Evolutionary conservation across 106 monocot genomes (phyloP).

Genomic region (Alisma plantagoaquatica): DNA sequence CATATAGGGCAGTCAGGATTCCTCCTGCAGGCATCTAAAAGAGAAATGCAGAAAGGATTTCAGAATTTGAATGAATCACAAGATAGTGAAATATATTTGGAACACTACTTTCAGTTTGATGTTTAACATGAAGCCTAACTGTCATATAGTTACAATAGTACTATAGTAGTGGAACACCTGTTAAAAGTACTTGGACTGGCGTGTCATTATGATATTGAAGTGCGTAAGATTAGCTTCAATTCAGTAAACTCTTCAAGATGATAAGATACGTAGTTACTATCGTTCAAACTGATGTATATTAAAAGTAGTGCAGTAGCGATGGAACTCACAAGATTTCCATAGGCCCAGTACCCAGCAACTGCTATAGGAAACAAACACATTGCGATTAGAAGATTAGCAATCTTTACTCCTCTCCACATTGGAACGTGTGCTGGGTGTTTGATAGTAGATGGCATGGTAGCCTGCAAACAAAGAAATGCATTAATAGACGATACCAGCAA

Average conservation of each 20-base stretch:
- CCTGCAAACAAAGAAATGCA: conserved; percentile 25
- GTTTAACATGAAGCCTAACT: no score
- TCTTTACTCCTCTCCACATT: conserved; percentile 96
- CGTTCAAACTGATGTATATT: no score
- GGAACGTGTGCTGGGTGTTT: conserved; percentile 95
- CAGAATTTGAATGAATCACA: not conserved
- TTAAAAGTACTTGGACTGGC: no score
- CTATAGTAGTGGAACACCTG: no score
- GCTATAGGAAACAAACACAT: conserved; percentile 88
- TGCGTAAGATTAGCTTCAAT: no score
- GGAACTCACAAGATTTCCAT: conserved; percentile 74
- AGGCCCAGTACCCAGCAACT: conserved; percentile 90
- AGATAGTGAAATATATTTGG: no score
- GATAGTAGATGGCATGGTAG: conserved; percentile 95
- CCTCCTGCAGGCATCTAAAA: conserved; percentile 87
- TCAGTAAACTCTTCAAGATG: no score
- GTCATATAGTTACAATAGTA: no score
- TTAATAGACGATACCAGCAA: not conserved
- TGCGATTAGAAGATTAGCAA: conserved; percentile 76
- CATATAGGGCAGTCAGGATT: conserved; percentile 68
- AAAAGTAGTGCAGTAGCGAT: no score
- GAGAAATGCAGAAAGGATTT: not conserved
- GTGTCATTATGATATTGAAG: no score
- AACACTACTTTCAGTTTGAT: no score
- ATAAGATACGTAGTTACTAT: no score